Evolutionary conservation across 2,329 filamentous ascomycete genomes (phyloP).

Genomic region (Hypoxylon sp.): DNA sequence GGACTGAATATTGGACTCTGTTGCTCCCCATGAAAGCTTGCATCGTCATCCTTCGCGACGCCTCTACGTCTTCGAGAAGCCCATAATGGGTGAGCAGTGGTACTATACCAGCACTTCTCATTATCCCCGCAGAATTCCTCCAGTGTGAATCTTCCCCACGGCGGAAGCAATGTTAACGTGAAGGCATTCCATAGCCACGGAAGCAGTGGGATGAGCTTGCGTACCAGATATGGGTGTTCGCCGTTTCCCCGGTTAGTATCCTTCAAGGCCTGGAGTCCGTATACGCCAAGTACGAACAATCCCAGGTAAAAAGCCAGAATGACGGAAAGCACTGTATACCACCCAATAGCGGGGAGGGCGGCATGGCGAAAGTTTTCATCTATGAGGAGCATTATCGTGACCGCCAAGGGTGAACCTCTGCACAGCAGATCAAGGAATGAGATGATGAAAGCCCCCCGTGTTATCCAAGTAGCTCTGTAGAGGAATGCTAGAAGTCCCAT

Average conservation of each 20-base stretch:
- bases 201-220: not conserved
- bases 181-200: not conserved
- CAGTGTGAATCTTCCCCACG: not conserved
- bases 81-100: not conserved
- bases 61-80: not conserved
- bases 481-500: not conserved
- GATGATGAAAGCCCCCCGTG: not conserved
- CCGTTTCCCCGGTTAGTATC: not conserved
- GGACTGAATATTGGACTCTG: not conserved
- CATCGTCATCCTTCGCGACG: not conserved
- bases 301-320: not conserved
- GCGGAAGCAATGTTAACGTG: not conserved
- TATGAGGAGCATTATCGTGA: not conserved
- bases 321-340: not conserved
- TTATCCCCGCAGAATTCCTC: not conserved
- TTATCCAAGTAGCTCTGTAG: not conserved
- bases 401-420: not conserved
- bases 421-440: not conserved
- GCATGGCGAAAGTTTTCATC: not conserved
- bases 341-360: not conserved
- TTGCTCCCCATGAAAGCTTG: not conserved
- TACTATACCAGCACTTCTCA: not conserved
- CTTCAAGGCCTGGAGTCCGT: not conserved
- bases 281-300: not conserved
- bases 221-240: not conserved